Evolutionary conservation across 73 alveolate genomes (phyloP).

Genomic region (Tetrahymena borealis): DNA sequence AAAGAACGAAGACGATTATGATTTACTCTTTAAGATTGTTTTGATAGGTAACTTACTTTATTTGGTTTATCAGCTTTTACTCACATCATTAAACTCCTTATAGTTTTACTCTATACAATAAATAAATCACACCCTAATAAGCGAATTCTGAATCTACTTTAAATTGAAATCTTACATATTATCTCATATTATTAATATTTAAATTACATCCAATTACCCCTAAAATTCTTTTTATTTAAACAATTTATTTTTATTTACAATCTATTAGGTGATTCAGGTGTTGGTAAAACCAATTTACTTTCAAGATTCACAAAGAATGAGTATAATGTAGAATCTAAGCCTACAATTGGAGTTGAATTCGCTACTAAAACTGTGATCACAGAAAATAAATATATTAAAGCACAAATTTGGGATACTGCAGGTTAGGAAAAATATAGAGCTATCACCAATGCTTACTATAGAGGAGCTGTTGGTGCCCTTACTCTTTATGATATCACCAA

Average conservation of each 20-base stretch:
- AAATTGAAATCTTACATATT: not conserved
- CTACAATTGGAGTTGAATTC: slow-evolving; percentile 90
- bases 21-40: slow-evolving; percentile 38
- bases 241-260: not conserved
- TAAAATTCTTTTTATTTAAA: not conserved
- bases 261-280: slow-evolving; percentile 72
- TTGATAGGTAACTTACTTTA: slow-evolving; percentile 17
- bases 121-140: too few relatives aligned
- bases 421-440: slow-evolving; percentile 79
- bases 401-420: slow-evolving; percentile 84
- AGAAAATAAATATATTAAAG: slow-evolving; percentile 65
- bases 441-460: slow-evolving; percentile 66
- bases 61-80: too few relatives aligned
- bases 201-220: not conserved
- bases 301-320: slow-evolving; percentile 68
- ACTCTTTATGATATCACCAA: slow-evolving; percentile 60
- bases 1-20: slow-evolving; percentile 39
- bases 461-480: slow-evolving; percentile 78
- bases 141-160: too few relatives aligned
- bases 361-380: slow-evolving; percentile 67
- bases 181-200: not conserved
- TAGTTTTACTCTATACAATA: too few relatives aligned
- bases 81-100: too few relatives aligned
- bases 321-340: slow-evolving; percentile 53
- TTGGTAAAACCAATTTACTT: slow-evolving; percentile 74